Conservation (phyloP, 108 stramenopile genomes). For the Nitzschia sp. region DNA sequence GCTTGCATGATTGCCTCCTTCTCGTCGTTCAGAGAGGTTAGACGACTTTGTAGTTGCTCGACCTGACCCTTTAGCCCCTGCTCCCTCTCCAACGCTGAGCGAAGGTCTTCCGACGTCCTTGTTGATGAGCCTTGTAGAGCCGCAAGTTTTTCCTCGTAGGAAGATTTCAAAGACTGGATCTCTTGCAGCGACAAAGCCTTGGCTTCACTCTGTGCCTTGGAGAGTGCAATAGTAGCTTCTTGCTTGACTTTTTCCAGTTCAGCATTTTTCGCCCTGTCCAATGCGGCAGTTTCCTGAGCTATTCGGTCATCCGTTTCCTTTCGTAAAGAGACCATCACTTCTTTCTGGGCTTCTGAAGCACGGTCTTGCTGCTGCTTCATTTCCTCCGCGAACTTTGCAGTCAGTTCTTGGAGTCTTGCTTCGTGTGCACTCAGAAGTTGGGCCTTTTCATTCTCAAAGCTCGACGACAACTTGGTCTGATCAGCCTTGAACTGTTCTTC, state of each 20-base stretch:
- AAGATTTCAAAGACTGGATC: not conserved
- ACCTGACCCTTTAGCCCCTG: constrained; percentile 22
- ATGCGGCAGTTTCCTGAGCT: not conserved
- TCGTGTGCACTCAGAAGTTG: too few species aligned
- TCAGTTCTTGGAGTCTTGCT: too few species aligned
- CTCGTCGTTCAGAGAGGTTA: constrained; percentile 28
- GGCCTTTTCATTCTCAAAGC: too few species aligned
- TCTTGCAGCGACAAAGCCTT: not conserved
- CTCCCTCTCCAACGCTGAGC: not conserved
- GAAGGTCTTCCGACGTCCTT: constrained; percentile 22
- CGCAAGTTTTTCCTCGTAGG: constrained; percentile 8
- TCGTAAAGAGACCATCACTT: not conserved
- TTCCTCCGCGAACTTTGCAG: too few species aligned
- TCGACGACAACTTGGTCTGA: too few species aligned
- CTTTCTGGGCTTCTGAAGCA: not conserved
- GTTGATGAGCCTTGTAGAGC: constrained; percentile 1
- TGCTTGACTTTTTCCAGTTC: not conserved
- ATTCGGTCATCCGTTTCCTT: not conserved
- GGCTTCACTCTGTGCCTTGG: not conserved
- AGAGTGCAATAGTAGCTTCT: not conserved
- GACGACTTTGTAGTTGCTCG: constrained; percentile 7
- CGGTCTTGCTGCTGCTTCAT: too few species aligned
- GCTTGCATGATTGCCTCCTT: constrained; percentile 31
- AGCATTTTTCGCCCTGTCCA: not conserved
- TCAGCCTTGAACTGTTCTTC: too few species aligned